These are phyloP conservation scores for Zea mays DNA, from an alignment of 176 grass and related monocot genomes.

Conservation along the genomic window DNA sequence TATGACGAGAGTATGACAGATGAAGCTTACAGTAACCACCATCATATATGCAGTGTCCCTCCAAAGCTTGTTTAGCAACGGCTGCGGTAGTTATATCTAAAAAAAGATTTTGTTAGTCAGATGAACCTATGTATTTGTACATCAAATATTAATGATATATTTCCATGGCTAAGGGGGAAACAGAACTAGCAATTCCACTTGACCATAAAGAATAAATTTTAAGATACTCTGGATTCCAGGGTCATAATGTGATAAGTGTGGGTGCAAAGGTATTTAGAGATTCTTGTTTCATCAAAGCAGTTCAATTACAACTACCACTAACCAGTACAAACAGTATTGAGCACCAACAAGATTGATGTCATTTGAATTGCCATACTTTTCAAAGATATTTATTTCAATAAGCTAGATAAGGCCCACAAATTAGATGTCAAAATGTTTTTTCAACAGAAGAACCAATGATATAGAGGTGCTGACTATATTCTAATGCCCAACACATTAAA, in stretches of 20 bases:
- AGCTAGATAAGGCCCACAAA: conserved; percentile 12
- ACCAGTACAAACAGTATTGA: not conserved
- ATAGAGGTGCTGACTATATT: conserved; percentile 9
- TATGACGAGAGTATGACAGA: conserved; percentile 99
- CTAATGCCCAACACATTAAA: not conserved
- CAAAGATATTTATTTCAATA: not conserved
- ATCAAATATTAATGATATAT: not conserved
- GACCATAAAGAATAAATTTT: conserved; percentile 17
- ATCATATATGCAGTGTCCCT: conserved; percentile 99
- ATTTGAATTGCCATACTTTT: not conserved
- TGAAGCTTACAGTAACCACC: conserved; percentile 99
- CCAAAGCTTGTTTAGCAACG: conserved; percentile 94
- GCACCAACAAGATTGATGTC: conserved; percentile 14
- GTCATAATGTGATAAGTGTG: not conserved
- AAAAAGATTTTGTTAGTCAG: conserved; percentile 25
- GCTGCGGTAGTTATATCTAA: conserved; percentile 74
- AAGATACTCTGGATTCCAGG: not conserved
- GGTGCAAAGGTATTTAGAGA: not conserved
- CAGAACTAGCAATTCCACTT: not conserved
- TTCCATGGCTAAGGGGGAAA: not conserved
- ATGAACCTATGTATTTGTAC: not conserved
- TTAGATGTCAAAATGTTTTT: not conserved
- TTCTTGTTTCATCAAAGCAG: conserved; percentile 21
- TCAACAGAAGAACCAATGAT: not conserved
- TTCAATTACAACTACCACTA: conserved; percentile 5